Evolutionary conservation across 108 stramenopile genomes (phyloP), one percentile per base, ranked within the genome.

Genomic region (Discostella pseudostelligera): DNA sequence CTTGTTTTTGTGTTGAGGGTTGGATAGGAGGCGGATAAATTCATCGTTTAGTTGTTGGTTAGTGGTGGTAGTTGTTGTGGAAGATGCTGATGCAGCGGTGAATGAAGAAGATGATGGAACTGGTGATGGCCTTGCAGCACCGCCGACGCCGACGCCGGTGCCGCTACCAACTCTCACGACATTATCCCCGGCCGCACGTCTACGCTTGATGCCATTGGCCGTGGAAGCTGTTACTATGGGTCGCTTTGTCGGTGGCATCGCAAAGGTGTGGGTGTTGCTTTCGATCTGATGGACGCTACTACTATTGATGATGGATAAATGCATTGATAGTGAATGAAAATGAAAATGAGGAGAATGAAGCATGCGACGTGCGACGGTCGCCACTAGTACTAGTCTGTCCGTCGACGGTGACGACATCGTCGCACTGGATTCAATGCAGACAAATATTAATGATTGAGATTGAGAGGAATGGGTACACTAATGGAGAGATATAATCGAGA

Each of bases 1-100:
- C 22, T 73, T 71, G 26, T 61, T 59, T 54, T 75, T 75, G 68
- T 81, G 67, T 53, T 80, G 51, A 5, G 81, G 72, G 9, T 62
- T 59, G 36, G 64, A 62, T 14, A 90, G 78, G 13, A 93, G 58
- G 0, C 63, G 59, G 59, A 88, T 61, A 64, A 93, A 93, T 45
- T 82, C 83, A 11, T 82, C 82, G 59, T 67, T 65, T 32, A 92
- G 82, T 20, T 19, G 26, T 8, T 32, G 35, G 54, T 32, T 19
- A 19, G n/a, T 39, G 11, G 17, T 44, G 3, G 35, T 39, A 32
- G 13, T 43, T 14, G 46, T 14, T 28, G 46, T 36, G 17, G 24
- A 24, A 25, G 62, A 48, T 21, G 59, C 21, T 39, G 59, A 16
- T 5, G 19, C n/a, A n/a, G n/a, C n/a, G n/a, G n/a, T n/a, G n/a